phyloP scores from a whole-genome alignment of 169 alveolate species.

The Amoebophrya sp. region DNA sequence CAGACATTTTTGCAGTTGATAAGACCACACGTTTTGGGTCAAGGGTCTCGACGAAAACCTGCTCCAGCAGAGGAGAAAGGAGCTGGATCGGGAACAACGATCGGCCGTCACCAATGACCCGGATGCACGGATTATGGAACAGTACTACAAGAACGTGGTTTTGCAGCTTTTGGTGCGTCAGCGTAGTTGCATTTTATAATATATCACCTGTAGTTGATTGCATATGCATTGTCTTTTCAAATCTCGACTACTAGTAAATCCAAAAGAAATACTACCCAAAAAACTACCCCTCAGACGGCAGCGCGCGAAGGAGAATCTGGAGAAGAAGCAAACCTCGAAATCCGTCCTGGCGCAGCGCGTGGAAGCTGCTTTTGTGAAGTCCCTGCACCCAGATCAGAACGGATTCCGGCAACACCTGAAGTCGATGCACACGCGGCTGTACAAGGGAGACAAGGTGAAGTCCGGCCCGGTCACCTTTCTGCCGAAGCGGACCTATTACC shows the following conservation, averaged over 20 bases:
- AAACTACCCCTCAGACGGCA: no score
- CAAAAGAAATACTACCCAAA: no score
- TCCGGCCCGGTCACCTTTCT: not conserved
- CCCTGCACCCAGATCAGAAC: slow-evolving; percentile 2
- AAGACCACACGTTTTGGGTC: not conserved
- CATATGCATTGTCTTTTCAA: no score
- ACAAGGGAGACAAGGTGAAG: not conserved
- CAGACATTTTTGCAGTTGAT: no score
- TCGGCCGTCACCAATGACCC: no score
- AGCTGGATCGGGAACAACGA: not conserved
- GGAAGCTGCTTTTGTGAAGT: not conserved
- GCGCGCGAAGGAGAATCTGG: no score
- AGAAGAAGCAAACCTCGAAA: not conserved
- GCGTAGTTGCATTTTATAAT: no score
- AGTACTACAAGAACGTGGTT: no score
- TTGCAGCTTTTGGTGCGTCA: no score
- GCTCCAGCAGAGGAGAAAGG: not conserved
- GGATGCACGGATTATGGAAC: no score
- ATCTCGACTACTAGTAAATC: no score
- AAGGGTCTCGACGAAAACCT: not conserved
- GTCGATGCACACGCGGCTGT: not conserved
- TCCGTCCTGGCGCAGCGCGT: not conserved
- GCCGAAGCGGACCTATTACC: not conserved
- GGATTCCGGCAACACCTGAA: not conserved
- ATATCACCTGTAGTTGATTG: no score